Evolutionary conservation across 2,329 filamentous ascomycete species (phyloP).

Genomic region (Ophiocordyceps camponoti-rufipedis): DNA sequence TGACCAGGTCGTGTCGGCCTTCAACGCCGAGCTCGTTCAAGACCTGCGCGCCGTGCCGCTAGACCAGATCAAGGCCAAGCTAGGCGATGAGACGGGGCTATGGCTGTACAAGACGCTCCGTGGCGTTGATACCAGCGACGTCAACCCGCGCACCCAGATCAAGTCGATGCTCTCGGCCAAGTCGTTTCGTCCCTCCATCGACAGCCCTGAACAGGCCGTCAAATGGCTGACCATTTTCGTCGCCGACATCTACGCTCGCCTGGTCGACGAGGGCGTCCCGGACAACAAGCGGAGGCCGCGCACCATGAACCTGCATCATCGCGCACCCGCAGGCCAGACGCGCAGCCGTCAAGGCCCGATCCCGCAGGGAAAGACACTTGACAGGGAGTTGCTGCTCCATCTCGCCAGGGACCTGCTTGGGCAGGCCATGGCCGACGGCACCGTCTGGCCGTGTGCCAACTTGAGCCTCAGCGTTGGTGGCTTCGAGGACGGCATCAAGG

Average conservation of each 20-base stretch:
- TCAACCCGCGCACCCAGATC: slow-evolving; percentile 80
- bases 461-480: slow-evolving; percentile 77
- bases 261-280: slow-evolving; percentile 78
- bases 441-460: slow-evolving; percentile 82
- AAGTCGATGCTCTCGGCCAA: slow-evolving; percentile 97
- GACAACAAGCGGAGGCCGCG: slow-evolving; percentile 77
- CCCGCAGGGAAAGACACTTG: slow-evolving; percentile 53
- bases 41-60: slow-evolving; percentile 57
- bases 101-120: slow-evolving; percentile 79
- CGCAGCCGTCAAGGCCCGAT: slow-evolving; percentile 63
- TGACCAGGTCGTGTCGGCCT: slow-evolving; percentile 64
- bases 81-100: slow-evolving; percentile 68
- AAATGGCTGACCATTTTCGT: slow-evolving; percentile 84
- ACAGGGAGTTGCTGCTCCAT: slow-evolving; percentile 54
- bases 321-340: slow-evolving; percentile 47
- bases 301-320: slow-evolving; percentile 70
- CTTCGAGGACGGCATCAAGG: slow-evolving; percentile 72
- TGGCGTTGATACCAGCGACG: slow-evolving; percentile 72
- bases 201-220: slow-evolving; percentile 55
- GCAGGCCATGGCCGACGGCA: slow-evolving; percentile 61
- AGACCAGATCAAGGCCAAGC: slow-evolving; percentile 56
- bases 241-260: slow-evolving; percentile 74
- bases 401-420: slow-evolving; percentile 59
- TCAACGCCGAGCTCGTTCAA: slow-evolving; percentile 61
- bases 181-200: slow-evolving; percentile 76